Evolutionary conservation across 306 rosid genomes (phyloP), one percentile per base, ranked within the genome.

Genomic region (Lathyrus tuberosus): DNA sequence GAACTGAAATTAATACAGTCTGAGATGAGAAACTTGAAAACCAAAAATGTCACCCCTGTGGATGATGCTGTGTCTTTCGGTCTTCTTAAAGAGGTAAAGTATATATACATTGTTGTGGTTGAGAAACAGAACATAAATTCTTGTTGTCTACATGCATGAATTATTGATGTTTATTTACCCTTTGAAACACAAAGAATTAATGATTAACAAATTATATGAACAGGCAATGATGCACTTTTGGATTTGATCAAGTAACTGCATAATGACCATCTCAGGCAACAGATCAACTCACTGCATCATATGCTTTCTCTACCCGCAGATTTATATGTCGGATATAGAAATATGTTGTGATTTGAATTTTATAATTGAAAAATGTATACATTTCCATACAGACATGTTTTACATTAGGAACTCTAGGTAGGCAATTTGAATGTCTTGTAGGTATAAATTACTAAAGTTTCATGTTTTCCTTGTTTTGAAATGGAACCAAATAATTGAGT

Each of bases 191-290:
- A 14, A 38, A 56, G 10, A 48, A 30, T 31, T 72, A 67, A 71
- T 69, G 43, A 63, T 16, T 51, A 5, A 13, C 4, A 51, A 54
- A 31, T 68, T 79, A 52, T 64, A 46, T 83, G 85, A 61, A 75
- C 96, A 95, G 97, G 99, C 97, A 80, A 84, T 95, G 99, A 78
- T 87, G 67, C 79, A 89, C 80, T 89, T 86, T 67, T 95, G 99
- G 99, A 59, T 91, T 37, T 91, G 81, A 93, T 78, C 52, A 52
- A 75, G 75, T 72, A 64, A 59, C 75, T 73, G 31, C 60, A 33
- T 54, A 66, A 59, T 30, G 73, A 24, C 49, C 53, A 53, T 40
- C 74, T 69, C 68, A 73, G n/a, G 38, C 1, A 60, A 72, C 71
- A 46, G 28, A 40, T 31, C 35, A 64, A 40, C 64, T 74, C 46